These are phyloP conservation scores for Podila minutissima DNA, from an alignment of 192 early-diverging fungal genomes.

Conservation along the genomic window DNA sequence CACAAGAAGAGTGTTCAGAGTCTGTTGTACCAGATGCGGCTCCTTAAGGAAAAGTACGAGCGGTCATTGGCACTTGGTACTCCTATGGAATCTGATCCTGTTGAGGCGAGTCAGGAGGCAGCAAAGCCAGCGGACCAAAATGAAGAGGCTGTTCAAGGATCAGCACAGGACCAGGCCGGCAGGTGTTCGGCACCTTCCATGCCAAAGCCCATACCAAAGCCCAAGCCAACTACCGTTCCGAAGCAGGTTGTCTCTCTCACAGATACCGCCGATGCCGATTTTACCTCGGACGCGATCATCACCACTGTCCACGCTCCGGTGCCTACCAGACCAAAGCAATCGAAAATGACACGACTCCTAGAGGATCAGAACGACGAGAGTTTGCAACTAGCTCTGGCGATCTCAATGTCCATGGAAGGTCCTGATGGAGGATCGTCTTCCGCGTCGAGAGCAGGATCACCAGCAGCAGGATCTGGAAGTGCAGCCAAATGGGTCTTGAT, in stretches of 20 bases:
- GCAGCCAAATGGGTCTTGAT: slow-evolving; percentile 13
- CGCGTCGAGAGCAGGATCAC: slow-evolving; percentile 4
- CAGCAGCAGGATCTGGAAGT: not conserved
- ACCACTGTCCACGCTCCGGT: slow-evolving; percentile 19
- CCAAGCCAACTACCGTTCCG: slow-evolving; percentile 4
- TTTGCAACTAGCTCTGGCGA: slow-evolving; percentile 37
- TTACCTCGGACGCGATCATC: slow-evolving; percentile 39
- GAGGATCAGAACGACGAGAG: slow-evolving; percentile 40
- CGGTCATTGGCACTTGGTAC: slow-evolving; percentile 21
- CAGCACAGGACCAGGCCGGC: not conserved
- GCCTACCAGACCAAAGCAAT: not conserved
- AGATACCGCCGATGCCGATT: slow-evolving; percentile 27
- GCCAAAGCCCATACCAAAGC: slow-evolving; percentile 3
- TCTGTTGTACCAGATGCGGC: slow-evolving; percentile 31
- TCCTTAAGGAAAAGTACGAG: slow-evolving; percentile 33
- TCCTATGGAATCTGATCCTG: slow-evolving; percentile 6
- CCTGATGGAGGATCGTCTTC: not conserved
- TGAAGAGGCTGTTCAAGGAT: not conserved
- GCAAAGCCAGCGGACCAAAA: not conserved
- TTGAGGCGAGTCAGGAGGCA: slow-evolving; percentile 1
- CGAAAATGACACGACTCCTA: slow-evolving; percentile 9
- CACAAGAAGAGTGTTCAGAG: slow-evolving; percentile 24
- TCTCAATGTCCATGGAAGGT: slow-evolving; percentile 24
- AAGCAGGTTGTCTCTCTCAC: slow-evolving; percentile 30
- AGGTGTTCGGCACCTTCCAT: not conserved